Conservation (phyloP, 805 yeast genomes). For the Saccharomycodes ludwigii region DNA sequence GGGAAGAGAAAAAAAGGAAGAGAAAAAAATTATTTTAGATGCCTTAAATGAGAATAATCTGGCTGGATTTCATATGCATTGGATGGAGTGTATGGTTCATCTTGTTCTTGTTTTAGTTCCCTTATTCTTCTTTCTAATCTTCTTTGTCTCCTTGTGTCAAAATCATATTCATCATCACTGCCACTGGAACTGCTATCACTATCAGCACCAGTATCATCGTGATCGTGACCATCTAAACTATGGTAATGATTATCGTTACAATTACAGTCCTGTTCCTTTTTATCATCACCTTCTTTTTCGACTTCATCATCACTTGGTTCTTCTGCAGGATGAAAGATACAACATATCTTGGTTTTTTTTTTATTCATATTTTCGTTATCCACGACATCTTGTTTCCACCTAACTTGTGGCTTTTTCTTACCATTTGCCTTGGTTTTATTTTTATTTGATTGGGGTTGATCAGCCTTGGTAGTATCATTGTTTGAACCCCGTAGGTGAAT, state of each 20-base stretch:
- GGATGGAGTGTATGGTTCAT: conserved; percentile 30
- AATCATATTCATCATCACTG: conserved; percentile 21
- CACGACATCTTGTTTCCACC: conserved; percentile 77
- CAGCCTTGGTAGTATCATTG: conserved; percentile 1
- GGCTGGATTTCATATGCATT: conserved; percentile 91
- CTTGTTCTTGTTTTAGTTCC: conserved; percentile 15
- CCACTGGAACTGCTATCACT: conserved; percentile 28
- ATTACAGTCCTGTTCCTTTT: conserved; percentile 18
- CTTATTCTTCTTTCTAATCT: conserved; percentile 24
- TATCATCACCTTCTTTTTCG: conserved; percentile 23
- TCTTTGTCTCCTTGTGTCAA: conserved; percentile 22
- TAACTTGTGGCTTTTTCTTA: conserved; percentile 38
- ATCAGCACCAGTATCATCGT: conserved; percentile 4
- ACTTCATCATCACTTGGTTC: conserved; percentile 39
- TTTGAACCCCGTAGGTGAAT: too few relatives aligned
- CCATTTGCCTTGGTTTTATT: conserved; percentile 1
- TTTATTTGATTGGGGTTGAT: background rate
- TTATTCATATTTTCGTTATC: conserved; percentile 84
- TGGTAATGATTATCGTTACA: conserved; percentile 13
- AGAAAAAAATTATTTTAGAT: too few relatives aligned
- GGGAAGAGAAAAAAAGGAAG: background rate
- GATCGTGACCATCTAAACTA: conserved; percentile 3
- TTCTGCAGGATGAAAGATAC: conserved; percentile 71
- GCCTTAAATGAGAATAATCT: conserved; percentile 32
- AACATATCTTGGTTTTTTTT: conserved; percentile 86